Percentiles rank a stretch among this genome's conserved stretches.
These are phyloP conservation scores for Schoenoplectus triqueter DNA, from an alignment of 202 grass and related monocot species.

Conservation along the genomic window DNA sequence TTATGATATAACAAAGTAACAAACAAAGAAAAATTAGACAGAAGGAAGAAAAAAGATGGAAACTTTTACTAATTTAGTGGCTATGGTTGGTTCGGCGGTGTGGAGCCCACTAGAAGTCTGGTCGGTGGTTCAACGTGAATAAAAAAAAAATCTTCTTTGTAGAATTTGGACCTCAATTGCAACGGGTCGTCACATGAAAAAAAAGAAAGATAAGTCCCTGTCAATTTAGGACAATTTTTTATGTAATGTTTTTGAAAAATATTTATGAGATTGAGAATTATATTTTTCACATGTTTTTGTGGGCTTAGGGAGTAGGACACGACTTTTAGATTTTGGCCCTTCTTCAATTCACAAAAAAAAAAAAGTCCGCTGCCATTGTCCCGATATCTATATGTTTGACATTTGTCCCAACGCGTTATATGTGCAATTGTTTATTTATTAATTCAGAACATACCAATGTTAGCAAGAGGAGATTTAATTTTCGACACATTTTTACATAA, in stretches of 20 bases:
- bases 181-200: background rate
- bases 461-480: no score
- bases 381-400: no score
- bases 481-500: no score
- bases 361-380: no score
- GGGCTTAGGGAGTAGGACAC: no score
- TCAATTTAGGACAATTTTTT: no score
- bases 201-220: background rate
- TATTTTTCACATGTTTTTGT: background rate
- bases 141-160: background rate
- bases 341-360: no score
- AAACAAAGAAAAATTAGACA: conserved; percentile 25
- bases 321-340: no score
- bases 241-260: background rate
- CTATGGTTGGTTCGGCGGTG: background rate
- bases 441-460: no score
- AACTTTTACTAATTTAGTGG: background rate
- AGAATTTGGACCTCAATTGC: background rate
- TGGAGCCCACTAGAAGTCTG: background rate
- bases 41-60: conserved; percentile 21
- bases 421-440: no score
- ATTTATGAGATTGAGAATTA: background rate
- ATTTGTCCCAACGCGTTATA: no score
- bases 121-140: conserved; percentile 25
- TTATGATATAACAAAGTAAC: conserved; percentile 8